Conservation (phyloP, 1,139 yeast species). For the Zygosaccharomyces pseudobailii region DNA sequence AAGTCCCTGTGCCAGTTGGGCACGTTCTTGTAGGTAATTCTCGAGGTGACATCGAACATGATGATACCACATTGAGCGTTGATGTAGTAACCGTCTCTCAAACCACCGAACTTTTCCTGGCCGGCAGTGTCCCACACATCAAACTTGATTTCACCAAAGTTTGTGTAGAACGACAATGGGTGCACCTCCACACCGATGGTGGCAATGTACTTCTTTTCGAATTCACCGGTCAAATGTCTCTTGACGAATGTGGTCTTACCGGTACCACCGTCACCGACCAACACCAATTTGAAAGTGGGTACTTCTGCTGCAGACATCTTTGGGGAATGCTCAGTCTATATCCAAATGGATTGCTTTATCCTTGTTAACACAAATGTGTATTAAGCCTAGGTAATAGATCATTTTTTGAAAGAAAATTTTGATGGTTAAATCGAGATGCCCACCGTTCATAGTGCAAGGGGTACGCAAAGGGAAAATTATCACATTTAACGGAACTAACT, state of each 20-base stretch:
- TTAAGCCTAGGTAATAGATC: neutral
- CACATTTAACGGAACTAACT: neutral
- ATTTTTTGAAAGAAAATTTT: neutral
- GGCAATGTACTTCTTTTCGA: constrained; percentile 98
- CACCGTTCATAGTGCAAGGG: constrained; percentile 1
- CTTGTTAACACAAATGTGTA: neutral
- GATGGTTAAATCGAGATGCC: constrained; percentile 1
- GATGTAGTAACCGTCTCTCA: constrained; percentile 98
- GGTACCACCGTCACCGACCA: constrained; percentile 99
- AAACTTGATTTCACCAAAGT: constrained; percentile 97
- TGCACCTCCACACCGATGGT: constrained; percentile 99
- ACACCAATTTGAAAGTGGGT: constrained; percentile 96
- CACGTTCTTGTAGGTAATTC: constrained; percentile 99
- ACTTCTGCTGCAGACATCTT: constrained; percentile 49
- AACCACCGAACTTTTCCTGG: constrained; percentile 99
- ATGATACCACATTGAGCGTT: constrained; percentile 99
- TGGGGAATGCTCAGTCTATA: neutral
- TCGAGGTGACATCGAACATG: constrained; percentile 99
- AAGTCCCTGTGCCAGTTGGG: constrained; percentile 99
- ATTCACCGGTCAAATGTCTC: constrained; percentile 99
- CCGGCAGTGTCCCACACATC: constrained; percentile 99
- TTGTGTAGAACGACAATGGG: constrained; percentile 97
- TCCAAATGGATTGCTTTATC: neutral
- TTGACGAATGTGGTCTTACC: constrained; percentile 99
- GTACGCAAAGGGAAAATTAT: neutral